phyloP scores from a whole-genome alignment of 2,329 filamentous ascomycete species.

The Apiospora kogelbergensis region DNA sequence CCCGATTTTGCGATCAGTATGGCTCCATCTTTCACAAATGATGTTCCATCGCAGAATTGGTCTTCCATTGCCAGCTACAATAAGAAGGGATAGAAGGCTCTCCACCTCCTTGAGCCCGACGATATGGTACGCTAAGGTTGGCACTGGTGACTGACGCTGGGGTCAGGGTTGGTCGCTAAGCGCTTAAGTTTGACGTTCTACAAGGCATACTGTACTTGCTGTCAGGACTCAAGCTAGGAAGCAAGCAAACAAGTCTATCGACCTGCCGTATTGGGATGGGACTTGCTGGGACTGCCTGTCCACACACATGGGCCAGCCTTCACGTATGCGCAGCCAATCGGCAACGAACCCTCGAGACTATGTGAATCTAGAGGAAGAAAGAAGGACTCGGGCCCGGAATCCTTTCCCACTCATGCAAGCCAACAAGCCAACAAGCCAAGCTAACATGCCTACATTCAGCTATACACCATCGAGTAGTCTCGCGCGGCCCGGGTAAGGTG shows the following conservation, averaged over 20 bases:
- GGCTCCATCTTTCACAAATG: too few relatives aligned
- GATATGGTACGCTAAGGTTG: not conserved
- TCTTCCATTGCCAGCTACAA: too few relatives aligned
- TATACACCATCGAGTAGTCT: not conserved
- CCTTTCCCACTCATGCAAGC: not conserved
- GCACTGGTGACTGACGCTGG: not conserved
- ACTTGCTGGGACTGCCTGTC: not conserved
- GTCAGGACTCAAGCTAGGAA: not conserved
- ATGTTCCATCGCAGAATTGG: too few relatives aligned
- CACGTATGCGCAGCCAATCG: not conserved
- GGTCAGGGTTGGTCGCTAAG: not conserved
- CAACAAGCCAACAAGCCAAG: not conserved
- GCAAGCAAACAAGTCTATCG: not conserved
- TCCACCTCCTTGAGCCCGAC: not conserved
- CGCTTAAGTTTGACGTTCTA: not conserved
- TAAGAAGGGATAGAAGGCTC: too few relatives aligned
- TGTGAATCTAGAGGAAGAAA: not conserved
- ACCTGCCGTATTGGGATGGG: not conserved
- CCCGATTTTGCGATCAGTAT: not conserved
- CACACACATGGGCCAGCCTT: not conserved
- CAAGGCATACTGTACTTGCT: not conserved
- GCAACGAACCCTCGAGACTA: not conserved
- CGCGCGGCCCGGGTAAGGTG: not conserved
- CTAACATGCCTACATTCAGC: not conserved
- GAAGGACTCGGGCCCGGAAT: not conserved